Conservation (phyloP, 805 yeast genomes). For the Myxozyma monticola region DNA sequence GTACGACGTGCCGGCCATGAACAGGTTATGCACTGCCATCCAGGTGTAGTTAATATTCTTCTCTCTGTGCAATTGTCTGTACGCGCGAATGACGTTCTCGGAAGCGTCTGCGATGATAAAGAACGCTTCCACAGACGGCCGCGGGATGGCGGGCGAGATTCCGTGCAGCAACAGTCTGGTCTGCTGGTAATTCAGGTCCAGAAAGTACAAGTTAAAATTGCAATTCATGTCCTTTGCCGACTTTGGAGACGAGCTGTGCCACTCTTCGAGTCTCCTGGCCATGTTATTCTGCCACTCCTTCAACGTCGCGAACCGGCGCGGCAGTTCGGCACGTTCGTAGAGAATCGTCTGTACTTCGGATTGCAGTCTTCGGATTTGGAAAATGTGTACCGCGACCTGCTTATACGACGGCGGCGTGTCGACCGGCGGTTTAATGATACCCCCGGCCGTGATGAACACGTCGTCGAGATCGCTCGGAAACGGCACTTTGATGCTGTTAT, state of each 20-base stretch:
- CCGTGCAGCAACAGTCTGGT: slow-evolving; percentile 73
- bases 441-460: slow-evolving; percentile 50
- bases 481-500: slow-evolving; percentile 67
- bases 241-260: slow-evolving; percentile 63
- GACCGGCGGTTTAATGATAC: slow-evolving; percentile 34
- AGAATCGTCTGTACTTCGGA: slow-evolving; percentile 71
- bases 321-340: slow-evolving; percentile 71
- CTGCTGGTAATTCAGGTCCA: slow-evolving; percentile 75
- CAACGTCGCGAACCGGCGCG: slow-evolving; percentile 56
- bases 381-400: slow-evolving; percentile 63
- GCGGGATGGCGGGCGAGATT: slow-evolving; percentile 66
- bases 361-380: slow-evolving; percentile 70
- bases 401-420: slow-evolving; percentile 55
- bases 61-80: slow-evolving; percentile 55
- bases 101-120: slow-evolving; percentile 61
- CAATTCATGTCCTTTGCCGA: slow-evolving; percentile 64
- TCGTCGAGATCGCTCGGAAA: slow-evolving; percentile 80
- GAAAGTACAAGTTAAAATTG: slow-evolving; percentile 67
- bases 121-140: slow-evolving; percentile 55
- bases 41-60: slow-evolving; percentile 79
- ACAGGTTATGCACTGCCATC: slow-evolving; percentile 88
- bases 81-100: slow-evolving; percentile 63
- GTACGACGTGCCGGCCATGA: slow-evolving; percentile 86
- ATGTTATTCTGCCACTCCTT: slow-evolving; percentile 65
- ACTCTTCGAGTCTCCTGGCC: slow-evolving; percentile 53